These are phyloP conservation scores for Lentinula edodes DNA, from an alignment of 768 basidiomycete species.

Conservation along the genomic window DNA sequence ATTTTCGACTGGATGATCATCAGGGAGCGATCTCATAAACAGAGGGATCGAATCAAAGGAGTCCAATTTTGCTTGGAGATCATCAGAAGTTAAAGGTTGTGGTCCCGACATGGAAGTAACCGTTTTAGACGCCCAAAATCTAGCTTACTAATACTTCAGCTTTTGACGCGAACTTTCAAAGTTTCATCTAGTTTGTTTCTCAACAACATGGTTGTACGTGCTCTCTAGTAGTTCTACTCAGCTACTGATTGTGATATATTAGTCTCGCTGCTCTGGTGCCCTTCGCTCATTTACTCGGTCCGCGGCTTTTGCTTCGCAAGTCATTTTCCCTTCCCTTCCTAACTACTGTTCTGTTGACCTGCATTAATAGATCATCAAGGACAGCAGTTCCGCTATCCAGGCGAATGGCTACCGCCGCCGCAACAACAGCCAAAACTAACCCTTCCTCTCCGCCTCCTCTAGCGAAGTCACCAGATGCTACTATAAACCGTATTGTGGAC, in stretches of 20 bases:
- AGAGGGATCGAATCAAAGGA: slow-evolving; percentile 68
- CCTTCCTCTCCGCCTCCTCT: slow-evolving; percentile 38
- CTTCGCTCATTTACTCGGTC: slow-evolving; percentile 39
- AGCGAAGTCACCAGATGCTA: slow-evolving; percentile 46
- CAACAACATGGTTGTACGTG: slow-evolving; percentile 5
- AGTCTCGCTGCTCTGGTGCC: slow-evolving; percentile 37
- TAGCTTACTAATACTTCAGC: not conserved
- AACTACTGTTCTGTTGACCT: not conserved
- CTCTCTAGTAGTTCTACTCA: not conserved
- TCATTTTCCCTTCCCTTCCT: not conserved
- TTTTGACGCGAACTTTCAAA: not conserved
- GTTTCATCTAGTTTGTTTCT: not conserved
- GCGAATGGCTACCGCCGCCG: slow-evolving; percentile 51
- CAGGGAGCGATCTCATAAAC: slow-evolving; percentile 88
- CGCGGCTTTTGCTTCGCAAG: slow-evolving; percentile 30
- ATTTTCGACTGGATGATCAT: slow-evolving; percentile 54
- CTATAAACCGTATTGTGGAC: slow-evolving; percentile 81
- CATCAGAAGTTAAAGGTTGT: slow-evolving; percentile 23
- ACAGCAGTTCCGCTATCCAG: slow-evolving; percentile 34
- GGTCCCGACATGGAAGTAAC: slow-evolving; percentile 23
- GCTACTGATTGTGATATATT: not conserved
- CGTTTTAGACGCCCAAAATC: not conserved
- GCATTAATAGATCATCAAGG: slow-evolving; percentile 27
- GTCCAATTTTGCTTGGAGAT: slow-evolving; percentile 33
- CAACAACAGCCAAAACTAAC: slow-evolving; percentile 37